Percentiles rank a stretch among this genome's conserved stretches.
Evolutionary conservation across 2,329 filamentous ascomycete species (phyloP).

Genomic region (Colletotrichum sojae): DNA sequence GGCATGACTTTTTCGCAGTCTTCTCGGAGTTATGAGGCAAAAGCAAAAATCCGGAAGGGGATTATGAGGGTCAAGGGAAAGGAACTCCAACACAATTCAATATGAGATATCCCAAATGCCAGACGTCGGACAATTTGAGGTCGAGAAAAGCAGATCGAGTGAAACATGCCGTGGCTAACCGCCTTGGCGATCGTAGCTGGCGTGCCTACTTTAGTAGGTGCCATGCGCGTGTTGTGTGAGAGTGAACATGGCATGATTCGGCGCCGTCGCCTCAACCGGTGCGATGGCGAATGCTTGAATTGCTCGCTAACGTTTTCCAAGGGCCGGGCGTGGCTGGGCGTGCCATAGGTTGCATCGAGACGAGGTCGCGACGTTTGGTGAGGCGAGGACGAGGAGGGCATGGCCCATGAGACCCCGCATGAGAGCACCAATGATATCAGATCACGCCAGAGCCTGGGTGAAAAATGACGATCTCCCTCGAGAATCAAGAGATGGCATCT

Average conservation of each 20-base stretch:
- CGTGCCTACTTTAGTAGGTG: too few relatives aligned
- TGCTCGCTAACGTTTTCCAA: conserved; percentile 3
- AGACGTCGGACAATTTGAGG: conserved; percentile 32
- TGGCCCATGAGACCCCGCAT: conserved; percentile 19
- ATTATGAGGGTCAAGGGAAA: conserved; percentile 38
- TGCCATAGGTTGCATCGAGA: background rate
- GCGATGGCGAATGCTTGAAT: conserved; percentile 15
- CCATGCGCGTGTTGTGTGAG: background rate
- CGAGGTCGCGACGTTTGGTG: background rate
- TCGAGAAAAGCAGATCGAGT: background rate
- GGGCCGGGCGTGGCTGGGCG: conserved; percentile 1
- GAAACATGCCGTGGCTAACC: conserved; percentile 1
- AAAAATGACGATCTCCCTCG: conserved; percentile 25
- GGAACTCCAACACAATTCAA: conserved; percentile 38
- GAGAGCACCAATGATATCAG: conserved; percentile 34
- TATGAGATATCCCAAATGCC: conserved; percentile 41
- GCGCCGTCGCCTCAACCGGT: background rate
- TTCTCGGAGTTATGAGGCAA: conserved; percentile 41
- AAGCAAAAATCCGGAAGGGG: conserved; percentile 31
- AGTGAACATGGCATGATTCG: background rate
- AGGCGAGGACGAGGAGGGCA: conserved; percentile 28
- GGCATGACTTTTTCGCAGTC: conserved; percentile 38
- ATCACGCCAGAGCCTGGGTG: conserved; percentile 19
- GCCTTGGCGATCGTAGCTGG: too few relatives aligned
- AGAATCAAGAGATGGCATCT: conserved; percentile 31